Evolutionary conservation across 2,329 filamentous ascomycete species (phyloP), one percentile per base, ranked within the genome.

Genomic region (Metarhizium anisopliae): DNA sequence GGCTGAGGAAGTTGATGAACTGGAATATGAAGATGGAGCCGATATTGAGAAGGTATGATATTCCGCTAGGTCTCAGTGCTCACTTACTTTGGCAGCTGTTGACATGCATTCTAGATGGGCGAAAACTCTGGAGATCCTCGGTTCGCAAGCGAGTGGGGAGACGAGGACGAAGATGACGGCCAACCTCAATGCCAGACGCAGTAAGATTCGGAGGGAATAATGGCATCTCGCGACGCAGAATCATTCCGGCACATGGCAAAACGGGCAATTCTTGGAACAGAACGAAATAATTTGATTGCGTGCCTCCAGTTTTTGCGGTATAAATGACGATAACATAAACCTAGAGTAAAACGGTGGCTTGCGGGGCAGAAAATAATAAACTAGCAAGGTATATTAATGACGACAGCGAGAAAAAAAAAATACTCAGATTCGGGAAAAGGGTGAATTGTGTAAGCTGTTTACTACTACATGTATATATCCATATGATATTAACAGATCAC

Each of bases 11-110:
- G 77, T 92, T 8, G 94, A 97, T 56, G 91, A 97, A 61, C 90
- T 96, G 1, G 82, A 90, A 2, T 95, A 89, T 64, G 88, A 96
- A 59, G 82, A 83, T n/a, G 83, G 92, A 60, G 90, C 84, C 3
- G 86, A 91, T 64, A 82, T 96, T 62, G 90, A 96, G 53, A 84
- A 91, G 66, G 84, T 86, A 70, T 72, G 79, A 14, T 30, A 30
- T 16, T 49, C 20, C 14, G 20, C 18, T 40, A 8, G 45, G n/a
- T 55, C 45, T 14, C 25, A 8, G n/a, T 18, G 20, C 10, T 32
- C 13, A 14, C 32, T 1, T 30, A 11, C 36, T 5, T 8, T 29
- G 35, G 7, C 3, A 16, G 18, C 32, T 42, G 4, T 67, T 73
- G 63, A 73, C 60, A 51, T 11, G 16, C 13, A 2, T 40, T 47